phyloP scores from a whole-genome alignment of 257 asterid genomes.

The Solanum chmielewskii region DNA sequence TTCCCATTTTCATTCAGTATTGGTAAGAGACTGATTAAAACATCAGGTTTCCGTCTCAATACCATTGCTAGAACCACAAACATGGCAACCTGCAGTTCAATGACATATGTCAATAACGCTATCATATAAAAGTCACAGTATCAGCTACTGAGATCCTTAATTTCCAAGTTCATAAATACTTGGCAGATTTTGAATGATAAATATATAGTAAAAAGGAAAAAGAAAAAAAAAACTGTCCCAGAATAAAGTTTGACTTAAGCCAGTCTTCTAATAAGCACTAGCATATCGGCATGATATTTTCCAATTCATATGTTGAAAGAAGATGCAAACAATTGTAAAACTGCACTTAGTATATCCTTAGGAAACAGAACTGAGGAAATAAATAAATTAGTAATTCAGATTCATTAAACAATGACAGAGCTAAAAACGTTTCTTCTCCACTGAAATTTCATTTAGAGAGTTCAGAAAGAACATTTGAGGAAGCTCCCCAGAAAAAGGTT shows the following conservation, averaged over 20 bases:
- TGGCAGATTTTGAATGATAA: background rate
- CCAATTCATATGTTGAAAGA: background rate
- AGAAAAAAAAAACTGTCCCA: background rate
- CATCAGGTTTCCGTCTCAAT: conserved; percentile 71
- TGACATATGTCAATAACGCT: background rate
- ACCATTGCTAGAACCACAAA: conserved; percentile 64
- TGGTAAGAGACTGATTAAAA: conserved; percentile 37
- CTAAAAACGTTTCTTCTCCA: background rate
- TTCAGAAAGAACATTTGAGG: background rate
- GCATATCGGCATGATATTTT: background rate
- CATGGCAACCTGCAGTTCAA: conserved; percentile 55
- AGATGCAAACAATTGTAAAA: background rate
- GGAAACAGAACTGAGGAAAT: background rate
- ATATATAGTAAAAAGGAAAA: background rate
- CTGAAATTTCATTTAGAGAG: background rate
- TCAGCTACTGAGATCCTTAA: background rate
- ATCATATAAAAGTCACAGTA: background rate
- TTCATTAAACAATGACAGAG: background rate
- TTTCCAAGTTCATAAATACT: background rate
- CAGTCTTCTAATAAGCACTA: background rate
- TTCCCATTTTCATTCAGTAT: conserved; percentile 44
- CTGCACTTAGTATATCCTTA: background rate
- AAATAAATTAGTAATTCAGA: background rate
- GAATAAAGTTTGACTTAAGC: background rate
- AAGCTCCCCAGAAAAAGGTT: background rate